Percentiles rank a stretch among this genome's conserved stretches.
Evolutionary conservation across 192 early-diverging fungal species (phyloP).

Genomic region (Coemansia sp.): DNA sequence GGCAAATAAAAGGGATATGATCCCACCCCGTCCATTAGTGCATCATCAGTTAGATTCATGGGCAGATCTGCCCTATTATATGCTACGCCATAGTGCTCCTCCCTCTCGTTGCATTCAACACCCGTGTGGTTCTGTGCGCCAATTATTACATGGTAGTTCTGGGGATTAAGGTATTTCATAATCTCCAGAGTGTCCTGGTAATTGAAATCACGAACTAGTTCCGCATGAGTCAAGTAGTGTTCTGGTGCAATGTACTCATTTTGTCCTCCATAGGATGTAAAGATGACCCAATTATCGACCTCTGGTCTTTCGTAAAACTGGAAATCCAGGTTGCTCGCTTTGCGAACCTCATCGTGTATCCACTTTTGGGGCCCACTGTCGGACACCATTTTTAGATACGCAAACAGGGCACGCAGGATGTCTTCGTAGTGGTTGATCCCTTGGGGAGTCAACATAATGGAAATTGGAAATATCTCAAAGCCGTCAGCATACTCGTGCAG

Average conservation of each 20-base stretch:
- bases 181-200: conserved; percentile 53
- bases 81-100: conserved; percentile 71
- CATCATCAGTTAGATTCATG: not conserved
- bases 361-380: conserved; percentile 19
- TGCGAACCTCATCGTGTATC: conserved; percentile 29
- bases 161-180: conserved; percentile 51
- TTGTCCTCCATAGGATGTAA: conserved; percentile 60
- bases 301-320: conserved; percentile 56
- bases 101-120: conserved; percentile 41
- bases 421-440: conserved; percentile 22
- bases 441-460: conserved; percentile 4
- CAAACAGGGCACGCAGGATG: conserved; percentile 19
- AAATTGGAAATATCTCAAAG: conserved; percentile 10
- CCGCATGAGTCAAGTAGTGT: conserved; percentile 59
- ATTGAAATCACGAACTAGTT: conserved; percentile 57
- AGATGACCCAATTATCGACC: conserved; percentile 53
- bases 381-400: conserved; percentile 23
- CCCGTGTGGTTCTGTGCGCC: conserved; percentile 23
- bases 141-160: conserved; percentile 53
- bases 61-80: conserved; percentile 51
- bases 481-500: not conserved
- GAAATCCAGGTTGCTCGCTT: conserved; percentile 38
- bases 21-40: not conserved
- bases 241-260: conserved; percentile 56
- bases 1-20: conserved; percentile 1